These are phyloP conservation scores for Fusarium sp. DNA, from an alignment of 2,329 filamentous ascomycete genomes.

Conservation along the genomic window DNA sequence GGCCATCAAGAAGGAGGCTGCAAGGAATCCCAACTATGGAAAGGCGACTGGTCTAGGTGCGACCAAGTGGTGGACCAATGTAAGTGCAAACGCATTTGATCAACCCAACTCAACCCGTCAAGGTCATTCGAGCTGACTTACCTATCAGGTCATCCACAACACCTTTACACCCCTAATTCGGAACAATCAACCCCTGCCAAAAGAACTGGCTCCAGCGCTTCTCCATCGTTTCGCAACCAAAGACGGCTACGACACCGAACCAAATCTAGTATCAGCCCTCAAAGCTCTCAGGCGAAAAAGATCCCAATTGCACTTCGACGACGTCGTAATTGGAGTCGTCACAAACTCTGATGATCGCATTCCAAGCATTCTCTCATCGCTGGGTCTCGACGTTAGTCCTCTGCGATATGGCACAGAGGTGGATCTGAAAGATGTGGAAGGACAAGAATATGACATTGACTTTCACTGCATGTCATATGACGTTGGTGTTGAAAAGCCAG, in stretches of 20 bases:
- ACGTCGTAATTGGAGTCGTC: constrained; percentile 31
- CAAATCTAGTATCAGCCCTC: constrained; percentile 7
- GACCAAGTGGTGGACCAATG: constrained; percentile 40
- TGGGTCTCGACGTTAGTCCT: constrained; percentile 29
- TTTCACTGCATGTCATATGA: constrained; percentile 68
- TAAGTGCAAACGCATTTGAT: background rate
- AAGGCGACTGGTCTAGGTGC: constrained; percentile 33
- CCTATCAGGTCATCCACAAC: constrained; percentile 29
- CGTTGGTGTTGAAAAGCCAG: constrained; percentile 70
- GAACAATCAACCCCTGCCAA: constrained; percentile 1
- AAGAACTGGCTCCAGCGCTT: constrained; percentile 25
- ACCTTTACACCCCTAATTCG: constrained; percentile 28
- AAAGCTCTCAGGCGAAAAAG: background rate
- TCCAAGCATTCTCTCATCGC: constrained; percentile 32
- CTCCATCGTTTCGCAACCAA: constrained; percentile 29
- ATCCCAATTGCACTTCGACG: constrained; percentile 3
- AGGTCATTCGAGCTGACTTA: background rate
- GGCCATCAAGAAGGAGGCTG: constrained; percentile 25
- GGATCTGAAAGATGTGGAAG: background rate
- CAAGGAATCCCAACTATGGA: constrained; percentile 34
- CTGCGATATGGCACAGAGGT: constrained; percentile 12
- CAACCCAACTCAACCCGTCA: background rate
- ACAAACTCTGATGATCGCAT: constrained; percentile 40
- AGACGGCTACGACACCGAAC: constrained; percentile 24
- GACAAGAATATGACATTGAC: constrained; percentile 13